phyloP scores from a whole-genome alignment of 2,329 filamentous ascomycete genomes.

The Anisogramma anomala region DNA sequence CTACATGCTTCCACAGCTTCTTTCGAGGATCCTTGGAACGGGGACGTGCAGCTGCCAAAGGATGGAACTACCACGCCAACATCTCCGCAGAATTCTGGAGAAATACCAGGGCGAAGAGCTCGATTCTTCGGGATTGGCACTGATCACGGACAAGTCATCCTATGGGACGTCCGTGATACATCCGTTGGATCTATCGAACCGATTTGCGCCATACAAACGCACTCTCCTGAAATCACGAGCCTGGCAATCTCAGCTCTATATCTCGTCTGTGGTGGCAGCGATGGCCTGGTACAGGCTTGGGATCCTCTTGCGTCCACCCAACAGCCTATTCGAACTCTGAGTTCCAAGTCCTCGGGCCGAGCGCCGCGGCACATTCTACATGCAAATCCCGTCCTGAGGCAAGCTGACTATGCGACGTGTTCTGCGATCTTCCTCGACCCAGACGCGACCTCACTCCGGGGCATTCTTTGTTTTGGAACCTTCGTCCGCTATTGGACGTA shows the following conservation, averaged over 20 bases:
- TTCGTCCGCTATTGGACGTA: constrained; percentile 91
- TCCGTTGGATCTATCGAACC: constrained; percentile 51
- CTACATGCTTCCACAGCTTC: constrained; percentile 57
- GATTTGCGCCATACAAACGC: constrained; percentile 74
- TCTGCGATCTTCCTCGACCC: constrained; percentile 80
- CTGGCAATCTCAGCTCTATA: constrained; percentile 77
- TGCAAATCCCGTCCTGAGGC: constrained; percentile 45
- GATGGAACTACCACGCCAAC: constrained; percentile 30
- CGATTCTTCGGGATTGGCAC: constrained; percentile 76
- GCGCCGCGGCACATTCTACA: constrained; percentile 60
- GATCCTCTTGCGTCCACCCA: constrained; percentile 76
- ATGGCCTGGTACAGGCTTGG: constrained; percentile 93
- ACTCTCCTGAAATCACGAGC: constrained; percentile 77
- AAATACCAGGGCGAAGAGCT: constrained; percentile 75
- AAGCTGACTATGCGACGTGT: constrained; percentile 68
- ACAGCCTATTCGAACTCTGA: constrained; percentile 73
- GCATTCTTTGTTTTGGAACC: constrained; percentile 76
- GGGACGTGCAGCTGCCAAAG: constrained; percentile 26
- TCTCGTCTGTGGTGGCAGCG: constrained; percentile 83
- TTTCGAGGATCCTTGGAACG: constrained; percentile 65
- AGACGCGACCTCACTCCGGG: constrained; percentile 72
- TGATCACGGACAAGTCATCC: constrained; percentile 58
- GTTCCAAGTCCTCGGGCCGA: constrained; percentile 71
- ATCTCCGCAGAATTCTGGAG: constrained; percentile 30
- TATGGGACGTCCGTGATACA: constrained; percentile 75